A percentile compares a stretch with the other conserved stretches of the same genome.
Conservation (phyloP, 2,329 filamentous ascomycete species). For the Fusarium bulbicola region DNA sequence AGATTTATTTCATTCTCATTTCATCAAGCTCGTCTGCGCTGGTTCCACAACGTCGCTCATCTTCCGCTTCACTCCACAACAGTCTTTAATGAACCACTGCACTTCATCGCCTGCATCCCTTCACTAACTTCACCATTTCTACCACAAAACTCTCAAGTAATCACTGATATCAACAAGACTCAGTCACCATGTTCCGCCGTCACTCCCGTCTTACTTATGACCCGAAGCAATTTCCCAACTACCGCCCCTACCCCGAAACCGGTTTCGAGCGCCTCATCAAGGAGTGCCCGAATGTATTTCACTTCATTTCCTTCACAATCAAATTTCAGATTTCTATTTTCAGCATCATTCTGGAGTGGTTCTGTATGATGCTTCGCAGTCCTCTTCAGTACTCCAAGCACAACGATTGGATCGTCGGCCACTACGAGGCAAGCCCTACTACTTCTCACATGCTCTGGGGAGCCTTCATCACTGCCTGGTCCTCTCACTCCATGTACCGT, state of each 20-base stretch:
- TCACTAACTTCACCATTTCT: not conserved
- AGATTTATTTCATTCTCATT: not conserved
- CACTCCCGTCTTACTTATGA: slow-evolving; percentile 14
- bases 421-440: slow-evolving; percentile 12
- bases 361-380: slow-evolving; percentile 5
- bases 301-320: slow-evolving; percentile 2
- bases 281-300: not conserved
- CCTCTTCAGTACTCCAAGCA: slow-evolving; percentile 7
- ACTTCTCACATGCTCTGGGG: slow-evolving; percentile 8
- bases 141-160: not conserved
- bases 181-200: slow-evolving; percentile 12
- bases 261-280: slow-evolving; percentile 5
- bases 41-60: not conserved
- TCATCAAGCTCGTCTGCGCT: not conserved
- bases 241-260: slow-evolving; percentile 8
- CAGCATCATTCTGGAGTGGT: slow-evolving; percentile 5
- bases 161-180: not conserved
- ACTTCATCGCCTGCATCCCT: not conserved
- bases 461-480: slow-evolving; percentile 23
- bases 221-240: slow-evolving; percentile 28
- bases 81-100: not conserved
- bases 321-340: slow-evolving; percentile 10
- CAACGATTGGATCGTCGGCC: slow-evolving; percentile 13
- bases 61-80: not conserved
- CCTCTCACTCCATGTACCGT: not conserved